Conservation (phyloP, 495 filamentous ascomycete species). For the Penicillium pulvis region DNA sequence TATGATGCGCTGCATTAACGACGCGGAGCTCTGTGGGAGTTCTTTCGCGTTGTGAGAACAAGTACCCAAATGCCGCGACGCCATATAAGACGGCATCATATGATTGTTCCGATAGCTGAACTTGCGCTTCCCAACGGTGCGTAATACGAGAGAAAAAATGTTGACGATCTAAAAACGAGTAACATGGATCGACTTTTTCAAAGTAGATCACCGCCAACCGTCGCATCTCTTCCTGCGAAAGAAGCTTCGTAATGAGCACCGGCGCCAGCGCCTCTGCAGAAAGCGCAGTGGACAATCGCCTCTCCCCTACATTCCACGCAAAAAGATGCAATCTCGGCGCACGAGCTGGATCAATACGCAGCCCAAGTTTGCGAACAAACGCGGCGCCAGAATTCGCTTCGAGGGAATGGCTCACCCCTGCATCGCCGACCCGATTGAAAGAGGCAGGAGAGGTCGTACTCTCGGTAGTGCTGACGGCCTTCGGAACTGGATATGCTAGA, state of each 20-base stretch:
- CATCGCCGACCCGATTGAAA: slow-evolving; percentile 4
- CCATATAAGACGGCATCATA: slow-evolving; percentile 52
- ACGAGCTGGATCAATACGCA: slow-evolving; percentile 50
- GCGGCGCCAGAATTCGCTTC: slow-evolving; percentile 59
- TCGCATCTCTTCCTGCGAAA: slow-evolving; percentile 47
- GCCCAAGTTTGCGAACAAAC: slow-evolving; percentile 54
- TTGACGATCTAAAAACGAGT: slow-evolving; percentile 51
- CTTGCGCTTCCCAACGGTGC: slow-evolving; percentile 33
- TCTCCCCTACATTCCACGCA: slow-evolving; percentile 56
- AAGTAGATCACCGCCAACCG: slow-evolving; percentile 47
- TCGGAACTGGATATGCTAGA: slow-evolving; percentile 6
- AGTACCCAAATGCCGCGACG: slow-evolving; percentile 49
- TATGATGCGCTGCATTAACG: slow-evolving; percentile 41
- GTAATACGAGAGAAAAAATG: slow-evolving; percentile 32
- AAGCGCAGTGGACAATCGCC: slow-evolving; percentile 20
- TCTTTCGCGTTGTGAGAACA: slow-evolving; percentile 45
- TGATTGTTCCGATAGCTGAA: slow-evolving; percentile 23
- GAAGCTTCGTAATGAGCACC: slow-evolving; percentile 35
- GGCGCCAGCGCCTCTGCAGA: slow-evolving; percentile 3
- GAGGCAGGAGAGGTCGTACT: slow-evolving; percentile 17
- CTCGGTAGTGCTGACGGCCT: slow-evolving; percentile 2
- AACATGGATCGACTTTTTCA: slow-evolving; percentile 51
- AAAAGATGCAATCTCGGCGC: slow-evolving; percentile 57
- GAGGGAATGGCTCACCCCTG: slow-evolving; percentile 29
- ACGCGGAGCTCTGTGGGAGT: slow-evolving; percentile 35